A percentile compares a stretch with the other conserved stretches of the same genome.
phyloP scores from a whole-genome alignment of 176 grass and related monocot genomes.

The Metroxylon sagu region DNA sequence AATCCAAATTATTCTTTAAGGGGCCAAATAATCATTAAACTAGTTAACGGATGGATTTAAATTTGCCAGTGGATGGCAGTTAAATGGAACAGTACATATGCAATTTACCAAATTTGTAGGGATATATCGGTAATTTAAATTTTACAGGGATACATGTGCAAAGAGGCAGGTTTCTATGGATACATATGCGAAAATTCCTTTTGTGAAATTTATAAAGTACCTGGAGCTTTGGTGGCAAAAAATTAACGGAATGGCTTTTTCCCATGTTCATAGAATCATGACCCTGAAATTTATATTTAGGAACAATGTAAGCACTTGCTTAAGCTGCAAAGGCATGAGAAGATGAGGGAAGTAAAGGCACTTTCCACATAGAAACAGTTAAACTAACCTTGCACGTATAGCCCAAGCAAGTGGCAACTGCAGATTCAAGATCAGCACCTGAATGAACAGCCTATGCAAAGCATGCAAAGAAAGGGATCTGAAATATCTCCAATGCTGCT shows the following conservation, averaged over 20 bases:
- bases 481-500: too few species aligned
- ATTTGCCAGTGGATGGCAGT: too few species aligned
- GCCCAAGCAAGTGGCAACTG: conserved; percentile 8
- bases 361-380: too few species aligned
- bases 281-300: neutral
- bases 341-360: neutral
- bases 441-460: conserved; percentile 22
- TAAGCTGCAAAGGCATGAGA: neutral
- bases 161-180: too few species aligned
- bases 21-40: too few species aligned
- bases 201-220: neutral
- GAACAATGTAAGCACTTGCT: neutral
- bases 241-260: neutral
- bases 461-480: neutral
- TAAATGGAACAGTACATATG: too few species aligned
- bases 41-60: too few species aligned
- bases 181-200: too few species aligned
- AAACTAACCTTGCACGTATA: neutral
- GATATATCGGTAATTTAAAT: too few species aligned
- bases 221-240: conserved; percentile 7
- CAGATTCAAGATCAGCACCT: conserved; percentile 19
- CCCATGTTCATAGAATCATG: neutral
- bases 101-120: too few species aligned
- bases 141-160: too few species aligned
- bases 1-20: too few species aligned